Evolutionary conservation across 164 flowering plant species (phyloP).

Genomic region (Paratinospora sagittata): DNA sequence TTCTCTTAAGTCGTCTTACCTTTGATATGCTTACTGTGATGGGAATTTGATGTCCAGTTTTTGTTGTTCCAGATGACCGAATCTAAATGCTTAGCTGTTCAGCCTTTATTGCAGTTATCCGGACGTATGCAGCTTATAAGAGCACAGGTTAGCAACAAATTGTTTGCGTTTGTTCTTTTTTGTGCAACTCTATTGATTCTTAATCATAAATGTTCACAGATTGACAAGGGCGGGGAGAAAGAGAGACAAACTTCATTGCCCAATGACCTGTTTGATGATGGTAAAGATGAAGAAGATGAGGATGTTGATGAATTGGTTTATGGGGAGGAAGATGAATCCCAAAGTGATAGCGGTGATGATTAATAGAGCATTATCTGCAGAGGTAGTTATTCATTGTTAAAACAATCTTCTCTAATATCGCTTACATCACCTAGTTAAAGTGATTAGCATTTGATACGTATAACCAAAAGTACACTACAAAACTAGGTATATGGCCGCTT

Average conservation of each 20-base stretch:
- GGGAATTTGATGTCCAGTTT: neutral
- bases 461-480: too few relatives aligned
- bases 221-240: constrained; percentile 46
- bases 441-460: neutral
- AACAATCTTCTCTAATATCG: neutral
- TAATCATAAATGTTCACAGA: constrained; percentile 25
- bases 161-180: neutral
- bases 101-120: constrained; percentile 57
- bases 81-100: constrained; percentile 45
- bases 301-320: constrained; percentile 53
- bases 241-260: constrained; percentile 18
- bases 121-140: constrained; percentile 78
- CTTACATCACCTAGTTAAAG: neutral
- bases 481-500: neutral
- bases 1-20: neutral
- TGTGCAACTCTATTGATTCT: constrained; percentile 1
- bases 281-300: constrained; percentile 43
- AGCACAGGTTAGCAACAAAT: constrained; percentile 51
- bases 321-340: constrained; percentile 48
- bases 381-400: neutral
- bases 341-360: constrained; percentile 25
- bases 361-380: too few relatives aligned
- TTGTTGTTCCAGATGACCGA: constrained; percentile 47
- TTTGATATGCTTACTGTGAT: neutral
- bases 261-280: constrained; percentile 33